Evolutionary conservation across 345 rosid genomes (phyloP), one percentile per base, ranked within the genome.

Genomic region (Lumnitzera littorea): DNA sequence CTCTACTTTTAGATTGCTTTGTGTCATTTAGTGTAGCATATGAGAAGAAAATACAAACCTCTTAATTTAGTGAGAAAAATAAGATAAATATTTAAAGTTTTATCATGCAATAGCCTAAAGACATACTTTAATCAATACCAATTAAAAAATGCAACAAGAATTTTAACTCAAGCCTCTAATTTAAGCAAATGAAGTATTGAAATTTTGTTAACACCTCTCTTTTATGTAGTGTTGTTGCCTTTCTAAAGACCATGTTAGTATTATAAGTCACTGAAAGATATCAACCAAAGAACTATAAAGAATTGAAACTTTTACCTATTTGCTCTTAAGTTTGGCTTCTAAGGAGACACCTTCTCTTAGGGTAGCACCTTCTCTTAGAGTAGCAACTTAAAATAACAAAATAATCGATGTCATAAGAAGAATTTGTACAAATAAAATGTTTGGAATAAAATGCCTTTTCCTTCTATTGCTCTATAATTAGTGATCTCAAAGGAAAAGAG

Each of bases 301-400:
- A 29, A 3, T 43, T 15, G 1, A 23, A n/a, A 65, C 36, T 43
- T 62, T 50, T 17, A 64, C 53, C 68, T 66, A 83, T 97, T 97
- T 72, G 85, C 85, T 91, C 63, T 88, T 71, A 59, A 91, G 73
- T 79, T 95, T 95, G 58, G 99, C 95, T 82, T 95, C 97, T 60
- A 95, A 71, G 23, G 99, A 95, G 53, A 83, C 92, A 60, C 97
- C 97, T 81, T 95, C 97, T 54, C 99, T 96, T 65, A 95, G 79
- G 63, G 96, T 69, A 66, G 92, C 87, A 50, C 97, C 97, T 81
- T 95, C 97, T 54, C 99, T 96, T 65, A 95, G 79, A 65, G 96
- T 69, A 66, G 92, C 87, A 50, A 91, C 99, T 97, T 95, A 73
- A 53, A 48, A 66, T 57, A 67, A 61, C 57, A 25, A 60, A 54